Evolutionary conservation across 2,329 filamentous ascomycete species (phyloP).

Genomic region (Aspergillus pseudonomiae): DNA sequence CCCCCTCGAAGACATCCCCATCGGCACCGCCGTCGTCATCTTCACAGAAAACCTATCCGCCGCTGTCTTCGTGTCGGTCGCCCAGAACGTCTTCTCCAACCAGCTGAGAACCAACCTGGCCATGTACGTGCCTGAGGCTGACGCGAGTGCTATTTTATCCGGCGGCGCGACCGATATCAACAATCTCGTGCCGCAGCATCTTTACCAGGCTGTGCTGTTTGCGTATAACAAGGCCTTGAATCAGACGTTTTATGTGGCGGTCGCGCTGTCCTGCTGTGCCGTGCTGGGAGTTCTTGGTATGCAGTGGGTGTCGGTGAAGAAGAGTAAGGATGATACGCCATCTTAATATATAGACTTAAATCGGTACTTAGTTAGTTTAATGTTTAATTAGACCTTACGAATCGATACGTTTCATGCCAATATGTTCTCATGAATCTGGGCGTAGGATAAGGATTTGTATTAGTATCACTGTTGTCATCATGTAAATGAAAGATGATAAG

Average conservation of each 20-base stretch:
- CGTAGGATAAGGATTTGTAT: too few species aligned
- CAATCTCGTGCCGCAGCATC: not conserved
- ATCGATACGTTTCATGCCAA: not conserved
- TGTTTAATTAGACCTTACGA: not conserved
- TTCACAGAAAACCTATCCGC: constrained; percentile 11
- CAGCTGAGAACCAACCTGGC: constrained; percentile 12
- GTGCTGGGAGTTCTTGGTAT: constrained; percentile 11
- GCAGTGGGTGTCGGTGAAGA: constrained; percentile 19
- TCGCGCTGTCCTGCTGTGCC: constrained; percentile 14
- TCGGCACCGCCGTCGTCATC: constrained; percentile 15
- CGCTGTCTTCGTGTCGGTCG: constrained; percentile 15
- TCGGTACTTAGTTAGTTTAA: not conserved
- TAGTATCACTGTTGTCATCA: too few species aligned
- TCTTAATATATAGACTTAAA: not conserved
- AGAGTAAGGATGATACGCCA: not conserved
- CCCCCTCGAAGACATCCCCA: constrained; percentile 8
- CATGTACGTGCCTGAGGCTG: constrained; percentile 11
- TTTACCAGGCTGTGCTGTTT: constrained; percentile 9
- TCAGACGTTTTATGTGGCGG: constrained; percentile 18
- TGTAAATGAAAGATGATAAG: too few species aligned
- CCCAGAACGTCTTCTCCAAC: constrained; percentile 21
- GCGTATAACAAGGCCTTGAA: constrained; percentile 19
- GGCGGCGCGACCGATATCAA: constrained; percentile 16
- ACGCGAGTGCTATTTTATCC: constrained; percentile 9
- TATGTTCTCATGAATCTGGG: not conserved